phyloP scores from a whole-genome alignment of 1,284 basidiomycete genomes.

The Polyporus tsugae region DNA sequence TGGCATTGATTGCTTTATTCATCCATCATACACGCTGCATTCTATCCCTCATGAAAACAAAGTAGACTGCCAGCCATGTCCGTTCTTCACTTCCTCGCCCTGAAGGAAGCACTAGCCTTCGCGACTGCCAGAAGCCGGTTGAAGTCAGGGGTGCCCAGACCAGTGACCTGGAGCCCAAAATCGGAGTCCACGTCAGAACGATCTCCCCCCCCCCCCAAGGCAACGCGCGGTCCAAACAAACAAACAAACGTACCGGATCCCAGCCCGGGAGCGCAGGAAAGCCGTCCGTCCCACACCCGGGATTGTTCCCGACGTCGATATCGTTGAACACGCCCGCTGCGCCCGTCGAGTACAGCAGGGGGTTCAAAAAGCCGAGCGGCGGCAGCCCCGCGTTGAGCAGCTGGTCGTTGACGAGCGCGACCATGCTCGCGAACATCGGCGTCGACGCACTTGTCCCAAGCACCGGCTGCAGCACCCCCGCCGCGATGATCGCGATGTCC shows the following conservation, averaged over 20 bases:
- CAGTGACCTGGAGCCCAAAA: neutral
- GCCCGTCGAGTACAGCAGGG: conserved; percentile 53
- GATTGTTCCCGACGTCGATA: neutral
- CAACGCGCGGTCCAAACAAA: neutral
- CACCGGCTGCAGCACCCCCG: conserved; percentile 51
- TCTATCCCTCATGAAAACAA: neutral
- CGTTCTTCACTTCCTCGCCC: neutral
- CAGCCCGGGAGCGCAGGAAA: conserved; percentile 3
- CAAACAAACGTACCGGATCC: neutral
- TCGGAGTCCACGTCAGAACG: neutral
- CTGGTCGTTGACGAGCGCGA: conserved; percentile 68
- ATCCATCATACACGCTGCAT: neutral
- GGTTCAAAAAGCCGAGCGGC: conserved; percentile 69
- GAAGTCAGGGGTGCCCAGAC: neutral
- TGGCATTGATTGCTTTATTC: neutral
- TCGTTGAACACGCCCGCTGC: conserved; percentile 10
- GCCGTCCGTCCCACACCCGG: neutral
- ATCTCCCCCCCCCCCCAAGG: neutral
- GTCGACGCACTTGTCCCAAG: conserved; percentile 43
- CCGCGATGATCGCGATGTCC: conserved; percentile 62
- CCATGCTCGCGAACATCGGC: conserved; percentile 63
- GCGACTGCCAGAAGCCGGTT: neutral
- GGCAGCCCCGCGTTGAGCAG: conserved; percentile 56
- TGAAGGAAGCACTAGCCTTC: neutral
- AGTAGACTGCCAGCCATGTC: neutral